These are phyloP conservation scores for Cordyceps fumosorosea DNA, from an alignment of 2,329 filamentous ascomycete species.

Conservation along the genomic window DNA sequence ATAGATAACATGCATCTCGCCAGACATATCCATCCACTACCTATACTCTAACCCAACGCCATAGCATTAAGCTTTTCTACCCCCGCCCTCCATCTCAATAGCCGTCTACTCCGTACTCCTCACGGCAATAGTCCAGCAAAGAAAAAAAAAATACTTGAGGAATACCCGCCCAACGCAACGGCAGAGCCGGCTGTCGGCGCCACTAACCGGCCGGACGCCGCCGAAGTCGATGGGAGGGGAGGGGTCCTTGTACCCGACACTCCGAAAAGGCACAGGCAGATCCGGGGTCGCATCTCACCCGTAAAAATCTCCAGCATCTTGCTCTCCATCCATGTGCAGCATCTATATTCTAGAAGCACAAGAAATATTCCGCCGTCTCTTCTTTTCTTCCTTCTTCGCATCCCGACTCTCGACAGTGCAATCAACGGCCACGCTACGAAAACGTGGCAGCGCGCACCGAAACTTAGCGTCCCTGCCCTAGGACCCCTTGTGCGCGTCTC, in stretches of 20 bases:
- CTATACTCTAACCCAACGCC: background rate
- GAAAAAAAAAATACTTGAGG: background rate
- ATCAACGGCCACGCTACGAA: background rate
- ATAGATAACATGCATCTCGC: background rate
- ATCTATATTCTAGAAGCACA: background rate
- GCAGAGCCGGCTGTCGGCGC: background rate
- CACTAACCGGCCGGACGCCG: background rate
- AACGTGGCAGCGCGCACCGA: constrained; percentile 9
- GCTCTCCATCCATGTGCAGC: background rate
- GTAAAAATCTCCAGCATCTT: background rate
- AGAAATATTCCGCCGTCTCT: background rate
- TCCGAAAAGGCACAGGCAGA: background rate
- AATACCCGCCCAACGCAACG: background rate
- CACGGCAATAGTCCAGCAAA: background rate
- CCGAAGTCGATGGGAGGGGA: background rate
- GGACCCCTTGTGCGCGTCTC: background rate
- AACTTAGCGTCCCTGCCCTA: background rate
- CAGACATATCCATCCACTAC: background rate
- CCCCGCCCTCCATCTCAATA: background rate
- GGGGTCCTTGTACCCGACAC: background rate
- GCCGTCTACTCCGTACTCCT: background rate
- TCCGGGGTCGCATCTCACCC: background rate
- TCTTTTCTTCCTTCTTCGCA: too few relatives aligned
- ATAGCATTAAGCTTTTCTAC: background rate
- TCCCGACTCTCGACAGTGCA: background rate